Evolutionary conservation across 1,284 basidiomycete genomes (phyloP).

Genomic region (Leccinum insolens): DNA sequence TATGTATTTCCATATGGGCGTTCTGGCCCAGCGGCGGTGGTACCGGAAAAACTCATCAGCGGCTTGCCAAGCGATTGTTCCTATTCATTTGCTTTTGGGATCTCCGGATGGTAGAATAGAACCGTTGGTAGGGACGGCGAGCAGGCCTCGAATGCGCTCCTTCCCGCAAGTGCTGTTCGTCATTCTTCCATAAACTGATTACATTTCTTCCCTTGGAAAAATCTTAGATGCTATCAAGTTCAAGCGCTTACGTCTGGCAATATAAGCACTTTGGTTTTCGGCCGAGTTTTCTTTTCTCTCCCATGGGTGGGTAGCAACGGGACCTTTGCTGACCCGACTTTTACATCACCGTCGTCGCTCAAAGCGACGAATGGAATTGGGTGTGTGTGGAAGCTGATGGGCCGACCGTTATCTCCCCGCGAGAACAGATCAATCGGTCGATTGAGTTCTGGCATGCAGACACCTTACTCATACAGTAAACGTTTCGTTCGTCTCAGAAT

Average conservation of each 20-base stretch:
- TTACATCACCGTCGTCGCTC: constrained; percentile 12
- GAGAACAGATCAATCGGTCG: background rate
- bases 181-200: constrained; percentile 14
- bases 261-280: constrained; percentile 22
- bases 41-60: constrained; percentile 3
- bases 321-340: constrained; percentile 14
- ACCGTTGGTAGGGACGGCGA: constrained; percentile 7
- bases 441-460: constrained; percentile 9
- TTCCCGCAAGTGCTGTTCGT: constrained; percentile 15
- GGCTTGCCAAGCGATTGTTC: background rate
- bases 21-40: background rate
- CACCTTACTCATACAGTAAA: background rate
- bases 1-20: constrained; percentile 2
- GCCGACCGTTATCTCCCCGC: background rate
- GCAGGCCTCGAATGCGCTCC: constrained; percentile 9
- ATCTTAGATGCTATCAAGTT: background rate
- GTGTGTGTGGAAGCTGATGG: background rate
- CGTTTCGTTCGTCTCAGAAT: background rate
- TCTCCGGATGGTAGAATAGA: constrained; percentile 16
- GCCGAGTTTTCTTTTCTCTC: constrained; percentile 1
- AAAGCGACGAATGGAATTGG: background rate
- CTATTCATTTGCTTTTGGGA: constrained; percentile 7
- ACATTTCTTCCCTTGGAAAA: background rate
- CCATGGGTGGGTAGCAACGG: constrained; percentile 9
- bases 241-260: constrained; percentile 23